Evolutionary conservation across 495 filamentous ascomycete genomes (phyloP), one percentile per base, ranked within the genome.

Genomic region (Aspergillus olivimuriae): DNA sequence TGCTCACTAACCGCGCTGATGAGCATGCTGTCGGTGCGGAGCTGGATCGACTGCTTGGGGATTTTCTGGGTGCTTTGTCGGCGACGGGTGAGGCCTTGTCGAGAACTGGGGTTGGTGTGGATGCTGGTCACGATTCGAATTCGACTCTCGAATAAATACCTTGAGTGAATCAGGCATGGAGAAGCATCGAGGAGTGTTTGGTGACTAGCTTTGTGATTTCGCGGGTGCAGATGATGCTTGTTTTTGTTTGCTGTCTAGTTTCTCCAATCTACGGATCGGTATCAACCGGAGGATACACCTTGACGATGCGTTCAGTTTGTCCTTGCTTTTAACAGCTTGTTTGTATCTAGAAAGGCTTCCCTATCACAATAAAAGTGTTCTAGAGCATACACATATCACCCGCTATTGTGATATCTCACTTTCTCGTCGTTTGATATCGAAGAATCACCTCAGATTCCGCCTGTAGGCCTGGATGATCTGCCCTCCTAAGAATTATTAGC

Each of bases 381-480:
- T n/a, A n/a, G n/a, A n/a, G n/a, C n/a, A n/a, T n/a, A n/a, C n/a
- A n/a, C n/a, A n/a, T n/a, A n/a, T n/a, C n/a, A n/a, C n/a, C n/a
- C n/a, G n/a, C n/a, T n/a, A n/a, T n/a, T n/a, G 4, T 24, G 15
- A n/a, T 5, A 36, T 15, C 32, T 16, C 3, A 23, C 14, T 2
- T 15, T 34, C 15, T 14, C 9, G 1, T 26, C 21, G n/a, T n/a
- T n/a, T n/a, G n/a, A n/a, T 28, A 21, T 23, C 32, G 11, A 11
- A 34, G 19, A 39, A 43, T 38, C 5, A 61, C 21, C 16, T 35
- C 39, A 46, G 62, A 44, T 3, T 61, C 58, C 17, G 59, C 70
- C 56, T 58, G 50, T 22, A 76, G 50, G 0, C 69, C 73, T 40
- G 67, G 53, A 58, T 77, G 74, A 62, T 77, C 74, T n/a, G 68